Evolutionary conservation across 1,284 basidiomycete genomes (phyloP).

Genomic region (Ceratobasidium sp.): DNA sequence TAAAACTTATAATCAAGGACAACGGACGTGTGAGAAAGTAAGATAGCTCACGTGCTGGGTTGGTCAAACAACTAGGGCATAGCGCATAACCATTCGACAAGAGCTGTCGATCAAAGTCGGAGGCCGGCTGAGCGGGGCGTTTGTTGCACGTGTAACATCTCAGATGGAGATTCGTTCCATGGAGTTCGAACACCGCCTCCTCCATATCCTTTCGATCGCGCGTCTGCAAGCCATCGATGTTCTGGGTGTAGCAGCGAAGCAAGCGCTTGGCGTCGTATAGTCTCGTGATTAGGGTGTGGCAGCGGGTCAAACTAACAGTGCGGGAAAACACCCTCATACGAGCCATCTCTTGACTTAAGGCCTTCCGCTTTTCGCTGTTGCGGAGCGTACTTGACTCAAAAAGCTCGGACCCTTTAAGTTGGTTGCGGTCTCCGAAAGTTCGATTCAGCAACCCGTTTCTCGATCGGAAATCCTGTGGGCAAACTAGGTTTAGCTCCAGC

Average conservation of each 20-base stretch:
- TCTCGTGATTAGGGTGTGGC: not conserved
- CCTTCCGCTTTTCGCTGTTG: not conserved
- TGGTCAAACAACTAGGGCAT: no score
- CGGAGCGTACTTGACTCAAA: not conserved
- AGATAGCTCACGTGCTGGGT: no score
- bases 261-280: not conserved
- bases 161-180: not conserved
- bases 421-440: no score
- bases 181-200: not conserved
- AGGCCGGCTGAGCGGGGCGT: no score
- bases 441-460: not conserved
- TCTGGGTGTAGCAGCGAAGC: slow-evolving; percentile 2
- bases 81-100: no score
- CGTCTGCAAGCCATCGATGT: slow-evolving; percentile 15
- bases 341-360: no score
- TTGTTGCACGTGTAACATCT: not conserved
- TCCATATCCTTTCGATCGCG: not conserved
- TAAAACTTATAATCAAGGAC: no score
- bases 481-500: not conserved
- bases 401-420: not conserved
- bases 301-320: not conserved
- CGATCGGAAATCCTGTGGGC: slow-evolving; percentile 8
- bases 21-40: no score
- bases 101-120: no score
- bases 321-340: not conserved